Conservation (phyloP, 2,329 filamentous ascomycete species). For the Verticillium longisporum region DNA sequence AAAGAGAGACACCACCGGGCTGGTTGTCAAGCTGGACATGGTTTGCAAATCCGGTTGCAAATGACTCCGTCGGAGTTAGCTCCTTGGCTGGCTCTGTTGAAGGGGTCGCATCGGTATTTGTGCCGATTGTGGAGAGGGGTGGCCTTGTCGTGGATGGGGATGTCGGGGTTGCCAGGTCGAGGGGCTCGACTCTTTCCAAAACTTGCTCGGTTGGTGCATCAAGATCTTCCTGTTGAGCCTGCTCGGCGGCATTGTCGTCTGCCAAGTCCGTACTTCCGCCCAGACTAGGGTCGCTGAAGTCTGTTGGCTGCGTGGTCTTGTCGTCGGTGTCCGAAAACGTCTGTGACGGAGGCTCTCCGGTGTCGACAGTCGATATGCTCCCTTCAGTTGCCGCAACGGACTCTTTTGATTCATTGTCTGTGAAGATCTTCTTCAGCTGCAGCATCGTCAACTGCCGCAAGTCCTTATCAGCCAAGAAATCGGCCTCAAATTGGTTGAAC, state of each 20-base stretch:
- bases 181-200: conserved; percentile 40
- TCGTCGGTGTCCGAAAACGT: conserved; percentile 39
- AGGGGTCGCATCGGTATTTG: not conserved
- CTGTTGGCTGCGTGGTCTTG: conserved; percentile 36
- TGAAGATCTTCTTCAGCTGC: conserved; percentile 90
- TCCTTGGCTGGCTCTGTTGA: not conserved
- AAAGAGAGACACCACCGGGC: conserved; percentile 20
- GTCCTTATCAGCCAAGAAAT: conserved; percentile 95
- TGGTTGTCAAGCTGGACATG: not conserved
- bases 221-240: conserved; percentile 14
- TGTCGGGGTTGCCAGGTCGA: conserved; percentile 39
- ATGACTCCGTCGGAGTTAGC: not conserved
- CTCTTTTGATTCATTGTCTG: conserved; percentile 79
- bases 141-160: conserved; percentile 16
- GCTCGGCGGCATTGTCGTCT: not conserved
- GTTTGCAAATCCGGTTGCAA: not conserved
- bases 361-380: conserved; percentile 45
- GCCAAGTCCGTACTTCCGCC: not conserved
- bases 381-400: conserved; percentile 66
- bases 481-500: conserved; percentile 84
- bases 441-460: conserved; percentile 86
- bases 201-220: conserved; percentile 23
- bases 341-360: conserved; percentile 39
- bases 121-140: not conserved
- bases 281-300: conserved; percentile 22